These are phyloP conservation scores for Sarcomyxa edulis DNA, from an alignment of 768 basidiomycete species.

Conservation along the genomic window DNA sequence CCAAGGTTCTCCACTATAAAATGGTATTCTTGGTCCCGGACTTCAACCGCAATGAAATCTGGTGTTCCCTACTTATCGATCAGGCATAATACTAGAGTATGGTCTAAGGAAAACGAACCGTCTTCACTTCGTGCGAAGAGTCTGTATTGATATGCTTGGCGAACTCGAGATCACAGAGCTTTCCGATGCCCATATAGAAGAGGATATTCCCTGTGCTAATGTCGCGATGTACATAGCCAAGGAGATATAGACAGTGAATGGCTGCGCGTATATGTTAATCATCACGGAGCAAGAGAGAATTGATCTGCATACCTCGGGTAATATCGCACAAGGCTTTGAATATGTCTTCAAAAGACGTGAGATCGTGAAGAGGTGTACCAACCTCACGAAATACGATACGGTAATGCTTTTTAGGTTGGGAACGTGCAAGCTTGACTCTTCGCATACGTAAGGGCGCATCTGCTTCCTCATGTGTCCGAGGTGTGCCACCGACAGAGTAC, in stretches of 20 bases:
- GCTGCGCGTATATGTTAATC: conserved; percentile 1
- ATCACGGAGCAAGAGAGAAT: not conserved
- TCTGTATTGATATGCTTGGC: not conserved
- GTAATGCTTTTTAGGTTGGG: not conserved
- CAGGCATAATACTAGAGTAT: not conserved
- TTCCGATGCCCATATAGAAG: conserved; percentile 1
- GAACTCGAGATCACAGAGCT: conserved; percentile 11
- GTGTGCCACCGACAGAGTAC: too few species aligned
- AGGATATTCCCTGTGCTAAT: conserved; percentile 12
- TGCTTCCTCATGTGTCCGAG: too few species aligned
- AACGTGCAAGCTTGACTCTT: too few species aligned
- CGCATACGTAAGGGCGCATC: too few species aligned
- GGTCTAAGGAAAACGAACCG: conserved; percentile 3
- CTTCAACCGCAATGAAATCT: conserved; percentile 11
- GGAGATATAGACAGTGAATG: conserved; percentile 3
- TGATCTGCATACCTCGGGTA: conserved; percentile 3
- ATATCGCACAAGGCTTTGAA: not conserved
- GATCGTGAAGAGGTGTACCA: not conserved
- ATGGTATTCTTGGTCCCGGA: not conserved
- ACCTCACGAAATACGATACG: not conserved
- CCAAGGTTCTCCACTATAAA: too few species aligned
- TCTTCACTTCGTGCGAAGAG: conserved; percentile 1
- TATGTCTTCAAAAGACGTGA: not conserved
- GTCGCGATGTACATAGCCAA: conserved; percentile 12
- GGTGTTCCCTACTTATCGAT: conserved; percentile 8